Base-by-base conservation (phyloP, 2,329 filamentous ascomycete genomes). In the Nemania abortiva region DNA sequence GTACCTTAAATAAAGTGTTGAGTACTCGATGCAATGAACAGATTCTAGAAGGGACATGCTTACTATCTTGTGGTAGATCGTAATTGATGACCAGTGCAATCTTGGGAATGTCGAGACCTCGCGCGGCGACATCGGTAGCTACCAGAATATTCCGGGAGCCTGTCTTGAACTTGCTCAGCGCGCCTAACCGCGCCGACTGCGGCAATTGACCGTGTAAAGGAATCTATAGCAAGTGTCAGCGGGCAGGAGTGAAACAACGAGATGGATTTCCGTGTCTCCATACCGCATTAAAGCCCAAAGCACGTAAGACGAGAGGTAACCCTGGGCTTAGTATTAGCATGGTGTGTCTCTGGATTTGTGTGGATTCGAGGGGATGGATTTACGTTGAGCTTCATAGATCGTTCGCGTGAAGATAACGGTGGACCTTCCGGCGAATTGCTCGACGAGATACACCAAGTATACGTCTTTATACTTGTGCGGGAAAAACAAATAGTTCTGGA, bases 331-430 rank as follows among this genome's bases (percentile, higher is more conserved):
- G 18, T 29, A n/a, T 53, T 39, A 55, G 53, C 52, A 34, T n/a
- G 13, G 22, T 22, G 11, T 1, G 34, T 37, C 9, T 13, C 18
- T 7, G 6, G 20, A 2, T 10, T 11, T 27, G 31, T 22, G n/a
- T 29, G 29, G 11, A 13, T 9, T 29, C 6, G 29, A 10, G 29
- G 29, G 31, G 13, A 29, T 37, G 4, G 18, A 49, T 55, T 37
- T 55, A 55, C 53, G 29, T 79, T 97, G 94, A 0, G 94, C 92
- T 79, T 98, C 95, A 80, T 93, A 92, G 53, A 98, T 93, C 0
- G 96, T 99, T 52, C 96, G 87, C 0, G 93, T 94, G 83, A 99
- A 99, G 73, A 98, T 88, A 77, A 99, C 97, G 69, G 89, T 90
- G 0, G 91, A 92, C 78, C 97, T 90, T n/a, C 95, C 96, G 15